Conservation (phyloP, 108 stramenopile species). For the Tribonema minus region DNA sequence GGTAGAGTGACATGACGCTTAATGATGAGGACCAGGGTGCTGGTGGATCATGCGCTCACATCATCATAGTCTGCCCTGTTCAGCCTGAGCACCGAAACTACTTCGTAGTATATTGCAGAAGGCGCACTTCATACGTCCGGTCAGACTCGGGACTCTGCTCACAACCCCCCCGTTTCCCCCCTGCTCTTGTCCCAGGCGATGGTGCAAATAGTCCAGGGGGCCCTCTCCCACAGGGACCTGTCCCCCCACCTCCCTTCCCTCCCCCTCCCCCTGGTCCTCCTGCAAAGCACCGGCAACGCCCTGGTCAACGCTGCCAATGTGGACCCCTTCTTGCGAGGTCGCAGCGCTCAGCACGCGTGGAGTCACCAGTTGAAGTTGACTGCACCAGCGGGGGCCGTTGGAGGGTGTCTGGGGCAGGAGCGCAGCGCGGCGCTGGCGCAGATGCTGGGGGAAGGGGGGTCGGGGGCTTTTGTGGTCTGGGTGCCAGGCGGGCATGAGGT, state of each 20-base stretch:
- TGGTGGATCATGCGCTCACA: no score
- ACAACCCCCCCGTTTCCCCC: not conserved
- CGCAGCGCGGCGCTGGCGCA: slow-evolving; percentile 46
- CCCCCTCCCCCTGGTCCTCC: slow-evolving; percentile 12
- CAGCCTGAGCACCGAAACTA: no score
- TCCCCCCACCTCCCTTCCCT: slow-evolving; percentile 1
- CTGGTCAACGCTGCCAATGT: slow-evolving; percentile 59
- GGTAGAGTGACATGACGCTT: no score
- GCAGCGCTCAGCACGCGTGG: slow-evolving; percentile 53
- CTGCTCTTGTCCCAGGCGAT: not conserved
- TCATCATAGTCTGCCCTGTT: no score
- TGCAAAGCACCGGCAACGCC: slow-evolving; percentile 52
- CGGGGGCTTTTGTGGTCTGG: slow-evolving; percentile 59
- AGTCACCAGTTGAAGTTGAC: slow-evolving; percentile 48
- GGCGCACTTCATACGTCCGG: not conserved
- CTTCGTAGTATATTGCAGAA: no score
- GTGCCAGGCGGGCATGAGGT: slow-evolving; percentile 56
- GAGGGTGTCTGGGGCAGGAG: slow-evolving; percentile 30
- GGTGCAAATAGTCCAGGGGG: slow-evolving; percentile 17
- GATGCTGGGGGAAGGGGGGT: slow-evolving; percentile 23
- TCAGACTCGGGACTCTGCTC: not conserved
- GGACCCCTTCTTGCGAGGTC: slow-evolving; percentile 57
- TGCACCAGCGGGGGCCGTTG: not conserved
- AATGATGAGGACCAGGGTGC: no score
- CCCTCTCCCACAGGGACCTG: slow-evolving; percentile 20